These are phyloP conservation scores for Collybiopsis luxurians DNA, from an alignment of 768 basidiomycete species.

Conservation along the genomic window DNA sequence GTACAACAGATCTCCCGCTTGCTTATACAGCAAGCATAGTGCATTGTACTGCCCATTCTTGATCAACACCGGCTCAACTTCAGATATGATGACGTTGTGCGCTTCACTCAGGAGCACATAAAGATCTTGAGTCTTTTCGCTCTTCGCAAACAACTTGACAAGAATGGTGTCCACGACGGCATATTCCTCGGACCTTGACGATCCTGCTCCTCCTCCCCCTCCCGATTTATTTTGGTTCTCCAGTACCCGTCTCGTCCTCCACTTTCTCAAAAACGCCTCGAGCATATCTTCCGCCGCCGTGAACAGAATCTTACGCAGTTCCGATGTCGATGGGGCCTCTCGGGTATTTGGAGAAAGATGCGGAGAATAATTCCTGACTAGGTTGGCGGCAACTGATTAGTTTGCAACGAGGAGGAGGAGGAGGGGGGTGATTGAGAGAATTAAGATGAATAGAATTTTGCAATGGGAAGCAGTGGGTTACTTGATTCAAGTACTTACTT, in stretches of 20 bases:
- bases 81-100: conserved; percentile 52
- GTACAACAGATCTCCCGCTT: conserved; percentile 59
- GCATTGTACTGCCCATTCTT: conserved; percentile 54
- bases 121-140: conserved; percentile 61
- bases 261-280: conserved; percentile 61
- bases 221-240: conserved; percentile 25
- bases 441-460: no score
- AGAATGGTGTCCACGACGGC: conserved; percentile 75
- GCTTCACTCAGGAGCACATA: conserved; percentile 53
- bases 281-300: conserved; percentile 77
- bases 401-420: conserved; percentile 60
- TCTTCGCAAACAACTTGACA: conserved; percentile 67
- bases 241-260: conserved; percentile 43
- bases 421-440: conserved; percentile 33
- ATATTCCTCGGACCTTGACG: conserved; percentile 17
- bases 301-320: conserved; percentile 61
- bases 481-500: conserved; percentile 59
- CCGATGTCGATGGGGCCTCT: conserved; percentile 66
- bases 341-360: conserved; percentile 72
- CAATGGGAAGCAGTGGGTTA: conserved; percentile 20
- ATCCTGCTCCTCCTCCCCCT: no score
- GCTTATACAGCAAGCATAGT: conserved; percentile 58
- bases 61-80: conserved; percentile 60
- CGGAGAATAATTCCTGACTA: conserved; percentile 92
- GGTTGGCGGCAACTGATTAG: conserved; percentile 80